Evolutionary conservation across 192 early-diverging fungal genomes (phyloP).

Genomic region (Coemansia sp.): DNA sequence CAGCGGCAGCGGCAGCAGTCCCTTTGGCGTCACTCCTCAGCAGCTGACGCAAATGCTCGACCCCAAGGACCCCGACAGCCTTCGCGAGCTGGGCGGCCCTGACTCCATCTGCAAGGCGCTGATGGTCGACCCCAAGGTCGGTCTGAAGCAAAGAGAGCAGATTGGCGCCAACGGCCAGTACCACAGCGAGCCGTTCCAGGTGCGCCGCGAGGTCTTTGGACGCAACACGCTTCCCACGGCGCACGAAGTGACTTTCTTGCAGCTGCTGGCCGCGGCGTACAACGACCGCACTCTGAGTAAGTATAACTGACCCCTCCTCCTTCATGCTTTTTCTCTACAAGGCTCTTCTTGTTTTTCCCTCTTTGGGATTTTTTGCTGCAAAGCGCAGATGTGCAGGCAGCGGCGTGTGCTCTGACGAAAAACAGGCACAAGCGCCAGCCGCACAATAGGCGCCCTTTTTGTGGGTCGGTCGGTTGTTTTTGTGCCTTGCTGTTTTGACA

Average conservation of each 20-base stretch:
- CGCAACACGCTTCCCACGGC: conserved; percentile 59
- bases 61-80: conserved; percentile 62
- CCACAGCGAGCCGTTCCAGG: conserved; percentile 55
- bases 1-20: conserved; percentile 9
- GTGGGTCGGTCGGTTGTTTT: too few species aligned
- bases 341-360: not conserved
- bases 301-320: conserved; percentile 10
- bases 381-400: too few species aligned
- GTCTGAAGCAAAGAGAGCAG: conserved; percentile 58
- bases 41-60: conserved; percentile 64
- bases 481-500: too few species aligned
- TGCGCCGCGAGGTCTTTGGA: conserved; percentile 52
- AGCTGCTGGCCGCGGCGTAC: conserved; percentile 61
- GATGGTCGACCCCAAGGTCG: conserved; percentile 60
- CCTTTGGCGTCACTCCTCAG: conserved; percentile 54
- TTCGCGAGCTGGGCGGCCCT: conserved; percentile 62
- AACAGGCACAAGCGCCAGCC: too few species aligned
- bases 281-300: conserved; percentile 69
- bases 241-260: conserved; percentile 56
- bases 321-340: not conserved
- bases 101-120: conserved; percentile 60
- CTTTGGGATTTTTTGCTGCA: too few species aligned
- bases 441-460: too few species aligned
- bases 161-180: conserved; percentile 25
- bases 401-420: conserved; percentile 5